Conservation (phyloP, 345 rosid species). For the Aquilaria yunnanensis region DNA sequence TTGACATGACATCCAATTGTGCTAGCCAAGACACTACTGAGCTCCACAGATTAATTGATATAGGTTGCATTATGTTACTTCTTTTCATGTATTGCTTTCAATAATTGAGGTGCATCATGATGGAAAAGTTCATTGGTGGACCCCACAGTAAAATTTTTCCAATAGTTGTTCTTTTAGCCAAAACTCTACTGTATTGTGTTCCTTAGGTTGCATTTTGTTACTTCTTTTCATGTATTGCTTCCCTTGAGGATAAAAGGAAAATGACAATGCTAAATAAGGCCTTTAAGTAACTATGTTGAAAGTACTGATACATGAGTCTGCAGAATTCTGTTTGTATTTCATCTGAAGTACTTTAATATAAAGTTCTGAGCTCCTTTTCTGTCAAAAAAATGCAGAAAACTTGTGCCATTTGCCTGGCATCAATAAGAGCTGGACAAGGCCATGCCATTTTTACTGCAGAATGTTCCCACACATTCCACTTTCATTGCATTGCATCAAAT, state of each 20-base stretch:
- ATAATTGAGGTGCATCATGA: constrained; percentile 36
- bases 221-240: constrained; percentile 35
- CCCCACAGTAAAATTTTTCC: constrained; percentile 1
- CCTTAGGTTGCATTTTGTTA: constrained; percentile 16
- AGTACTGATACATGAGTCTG: too few relatives aligned
- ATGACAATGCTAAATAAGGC: too few relatives aligned
- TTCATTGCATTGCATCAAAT: constrained; percentile 89
- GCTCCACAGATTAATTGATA: not conserved
- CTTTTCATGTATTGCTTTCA: constrained; percentile 35
- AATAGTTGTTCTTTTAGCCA: too few relatives aligned
- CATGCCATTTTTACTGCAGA: constrained; percentile 97
- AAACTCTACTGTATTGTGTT: not conserved
- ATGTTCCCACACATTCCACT: constrained; percentile 96
- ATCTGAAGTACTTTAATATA: not conserved
- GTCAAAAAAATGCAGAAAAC: constrained; percentile 53
- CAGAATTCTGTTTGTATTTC: constrained; percentile 1
- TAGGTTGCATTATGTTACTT: constrained; percentile 23
- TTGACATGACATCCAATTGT: constrained; percentile 7
- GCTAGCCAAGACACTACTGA: too few relatives aligned
- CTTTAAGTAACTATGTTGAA: too few relatives aligned
- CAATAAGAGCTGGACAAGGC: constrained; percentile 77
- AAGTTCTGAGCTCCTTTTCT: constrained; percentile 15
- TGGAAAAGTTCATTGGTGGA: constrained; percentile 18
- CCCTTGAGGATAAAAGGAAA: constrained; percentile 24
- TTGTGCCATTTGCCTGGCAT: constrained; percentile 82